These are phyloP conservation scores for Boletus coccyginus DNA, from an alignment of 768 basidiomycete genomes.

Conservation along the genomic window DNA sequence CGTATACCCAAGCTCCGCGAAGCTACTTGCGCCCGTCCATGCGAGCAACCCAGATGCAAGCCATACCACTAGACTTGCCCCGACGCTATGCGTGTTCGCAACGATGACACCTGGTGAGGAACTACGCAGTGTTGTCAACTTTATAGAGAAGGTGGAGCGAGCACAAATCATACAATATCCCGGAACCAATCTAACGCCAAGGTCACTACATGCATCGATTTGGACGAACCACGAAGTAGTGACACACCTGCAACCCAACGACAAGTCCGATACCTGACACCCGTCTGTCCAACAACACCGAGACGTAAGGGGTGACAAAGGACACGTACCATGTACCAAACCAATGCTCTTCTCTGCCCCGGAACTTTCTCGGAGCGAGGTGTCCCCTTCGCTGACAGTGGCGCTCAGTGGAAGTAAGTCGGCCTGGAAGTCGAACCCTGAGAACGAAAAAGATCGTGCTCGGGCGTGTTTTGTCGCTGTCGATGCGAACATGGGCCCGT, in stretches of 20 bases:
- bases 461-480: constrained; percentile 20
- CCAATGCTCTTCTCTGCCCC: constrained; percentile 77
- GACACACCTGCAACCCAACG: constrained; percentile 69
- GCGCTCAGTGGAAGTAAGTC: constrained; percentile 75
- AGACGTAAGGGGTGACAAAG: not conserved
- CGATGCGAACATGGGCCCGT: constrained; percentile 46
- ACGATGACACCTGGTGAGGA: constrained; percentile 92
- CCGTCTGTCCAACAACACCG: constrained; percentile 6
- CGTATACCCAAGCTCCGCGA: constrained; percentile 80
- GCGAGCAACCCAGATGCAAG: constrained; percentile 75
- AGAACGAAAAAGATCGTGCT: constrained; percentile 63
- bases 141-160: not conserved
- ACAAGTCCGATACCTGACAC: constrained; percentile 77
- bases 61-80: constrained; percentile 88
- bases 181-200: constrained; percentile 71
- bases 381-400: constrained; percentile 71
- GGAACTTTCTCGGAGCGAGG: constrained; percentile 41
- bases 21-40: constrained; percentile 96
- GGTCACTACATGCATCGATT: constrained; percentile 1
- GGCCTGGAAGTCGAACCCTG: constrained; percentile 76
- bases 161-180: constrained; percentile 74
- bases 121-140: constrained; percentile 37
- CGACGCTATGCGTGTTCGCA: constrained; percentile 84
- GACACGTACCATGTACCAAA: constrained; percentile 66
- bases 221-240: not conserved